Evolutionary conservation across 192 early-diverging fungal species (phyloP), one percentile per base, ranked within the genome.

Genomic region (Podila minutissima): DNA sequence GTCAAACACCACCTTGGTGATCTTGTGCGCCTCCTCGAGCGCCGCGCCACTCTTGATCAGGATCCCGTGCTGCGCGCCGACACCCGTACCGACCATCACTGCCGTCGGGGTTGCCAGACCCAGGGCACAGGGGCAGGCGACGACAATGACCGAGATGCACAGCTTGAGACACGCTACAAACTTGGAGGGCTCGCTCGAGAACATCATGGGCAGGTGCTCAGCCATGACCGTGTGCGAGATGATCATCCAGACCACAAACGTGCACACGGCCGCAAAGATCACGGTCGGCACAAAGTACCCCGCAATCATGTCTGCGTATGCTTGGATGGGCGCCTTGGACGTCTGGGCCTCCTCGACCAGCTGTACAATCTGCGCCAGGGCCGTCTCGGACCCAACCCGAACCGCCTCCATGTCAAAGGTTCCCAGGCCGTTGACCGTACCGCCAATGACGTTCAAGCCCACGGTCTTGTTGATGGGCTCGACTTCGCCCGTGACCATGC

Each of bases 81-180:
- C 93, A 22, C 98, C 98, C 0, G 98, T 98, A 29, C 97, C 98
- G 9, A 98, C 98, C 97, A 99, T 98, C 19, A 99, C 95, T 1
- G 97, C 98, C 0, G 98, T 99, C 12, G 98, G 98, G 5, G 96
- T 97, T 49, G 96, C 94, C 28, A 99, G 88, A 22, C 98, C 98
- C 48, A 99, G 84, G 5, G 97, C 96, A 86, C 97, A 99, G 49
- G 97, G 97, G 64, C 97, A 99, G 17, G 97, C 96, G 0, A 99
- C 97, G 9, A 99, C 96, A 60, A 98, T 94, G 6, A 98, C 97
- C 8, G 95, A 93, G 32, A 99, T 97, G 29, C 94, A 94, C 29
- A 99, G 74, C 82, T 94, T 92, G n/a, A 97, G 76, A 67, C 92
- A 93, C 9, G 94, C 91, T 28, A 94, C 89, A 64, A 96, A 87